Conservation (phyloP, 129 eudicot genomes). For the Flaveria brownii region DNA sequence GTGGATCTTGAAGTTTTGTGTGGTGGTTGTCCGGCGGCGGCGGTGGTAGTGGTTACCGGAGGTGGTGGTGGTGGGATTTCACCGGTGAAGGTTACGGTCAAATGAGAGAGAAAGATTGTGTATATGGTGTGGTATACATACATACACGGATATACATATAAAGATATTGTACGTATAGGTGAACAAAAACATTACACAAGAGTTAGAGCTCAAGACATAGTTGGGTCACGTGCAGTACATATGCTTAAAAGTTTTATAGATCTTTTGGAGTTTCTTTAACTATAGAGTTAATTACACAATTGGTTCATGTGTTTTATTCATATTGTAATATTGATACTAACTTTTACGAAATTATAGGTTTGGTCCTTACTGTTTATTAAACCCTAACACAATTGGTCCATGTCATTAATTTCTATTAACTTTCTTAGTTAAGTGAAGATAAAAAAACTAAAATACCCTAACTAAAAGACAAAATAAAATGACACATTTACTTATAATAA, state of each 20-base stretch:
- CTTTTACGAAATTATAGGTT: too few relatives aligned
- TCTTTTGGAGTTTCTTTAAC: neutral
- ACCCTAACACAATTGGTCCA: too few relatives aligned
- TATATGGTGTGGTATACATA: too few relatives aligned
- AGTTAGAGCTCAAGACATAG: constrained; percentile 29
- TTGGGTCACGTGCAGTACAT: constrained; percentile 30
- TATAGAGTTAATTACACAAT: too few relatives aligned
- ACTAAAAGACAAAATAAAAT: too few relatives aligned
- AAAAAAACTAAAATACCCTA: too few relatives aligned
- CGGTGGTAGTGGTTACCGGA: neutral
- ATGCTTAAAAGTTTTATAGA: constrained; percentile 13
- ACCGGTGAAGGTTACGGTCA: neutral
- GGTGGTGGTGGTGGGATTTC: constrained; percentile 18
- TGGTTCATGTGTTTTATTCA: too few relatives aligned
- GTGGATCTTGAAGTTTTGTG: constrained; percentile 11
- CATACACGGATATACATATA: constrained; percentile 3
- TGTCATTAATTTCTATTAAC: too few relatives aligned
- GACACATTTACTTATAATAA: too few relatives aligned
- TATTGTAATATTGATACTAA: too few relatives aligned
- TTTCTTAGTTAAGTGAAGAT: too few relatives aligned
- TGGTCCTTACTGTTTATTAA: too few relatives aligned
- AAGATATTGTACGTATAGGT: neutral
- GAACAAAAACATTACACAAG: constrained; percentile 10
- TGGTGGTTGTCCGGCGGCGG: constrained; percentile 30
- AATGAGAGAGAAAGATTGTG: constrained; percentile 21